These are phyloP conservation scores for Tricholomella constricta DNA, from an alignment of 768 basidiomycete species.

Conservation along the genomic window DNA sequence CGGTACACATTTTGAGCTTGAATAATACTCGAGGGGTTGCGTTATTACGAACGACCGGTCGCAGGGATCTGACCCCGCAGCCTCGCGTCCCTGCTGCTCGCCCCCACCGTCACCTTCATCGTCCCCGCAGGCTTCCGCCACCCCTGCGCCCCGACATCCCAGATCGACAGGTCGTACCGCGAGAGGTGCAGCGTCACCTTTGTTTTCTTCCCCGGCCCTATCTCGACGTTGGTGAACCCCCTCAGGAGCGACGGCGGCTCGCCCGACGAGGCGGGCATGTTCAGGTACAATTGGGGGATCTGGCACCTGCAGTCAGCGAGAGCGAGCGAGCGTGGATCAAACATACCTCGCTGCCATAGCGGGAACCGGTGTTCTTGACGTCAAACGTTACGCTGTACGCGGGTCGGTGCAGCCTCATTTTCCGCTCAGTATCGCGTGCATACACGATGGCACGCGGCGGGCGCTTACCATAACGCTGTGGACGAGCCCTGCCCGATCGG, in stretches of 20 bases:
- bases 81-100: conserved; percentile 65
- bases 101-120: conserved; percentile 64
- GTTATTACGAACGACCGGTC: too few species aligned
- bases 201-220: conserved; percentile 48
- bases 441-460: too few species aligned
- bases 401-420: conserved; percentile 64
- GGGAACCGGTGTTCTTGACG: conserved; percentile 63
- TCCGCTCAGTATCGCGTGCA: too few species aligned
- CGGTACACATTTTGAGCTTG: too few species aligned
- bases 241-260: conserved; percentile 74
- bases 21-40: too few species aligned
- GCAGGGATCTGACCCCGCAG: conserved; percentile 45
- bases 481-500: conserved; percentile 60
- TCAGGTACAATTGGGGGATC: conserved; percentile 77
- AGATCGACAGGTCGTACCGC: conserved; percentile 71
- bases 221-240: conserved; percentile 64
- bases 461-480: conserved; percentile 55
- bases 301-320: conserved; percentile 23
- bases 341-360: conserved; percentile 66
- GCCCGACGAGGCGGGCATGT: conserved; percentile 59
- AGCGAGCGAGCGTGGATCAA: neutral
- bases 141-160: conserved; percentile 74
- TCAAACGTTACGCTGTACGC: conserved; percentile 63
- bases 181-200: conserved; percentile 60
- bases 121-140: conserved; percentile 71